Conservation (phyloP, 2,329 filamentous ascomycete species). For the Alternaria ventricosa region DNA sequence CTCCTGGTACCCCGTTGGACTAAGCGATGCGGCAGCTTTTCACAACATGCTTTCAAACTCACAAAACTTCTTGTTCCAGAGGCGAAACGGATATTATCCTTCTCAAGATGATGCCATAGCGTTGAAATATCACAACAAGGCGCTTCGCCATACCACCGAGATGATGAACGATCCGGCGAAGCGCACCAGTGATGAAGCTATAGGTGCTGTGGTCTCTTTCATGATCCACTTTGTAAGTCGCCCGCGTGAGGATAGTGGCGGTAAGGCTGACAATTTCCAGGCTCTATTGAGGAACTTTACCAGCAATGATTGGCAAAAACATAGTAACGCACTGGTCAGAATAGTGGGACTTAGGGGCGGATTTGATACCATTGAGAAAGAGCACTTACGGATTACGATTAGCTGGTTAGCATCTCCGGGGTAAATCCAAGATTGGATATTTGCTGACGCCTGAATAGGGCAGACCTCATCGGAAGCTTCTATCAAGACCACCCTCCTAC, state of each 20-base stretch:
- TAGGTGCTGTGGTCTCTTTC: slow-evolving; percentile 30
- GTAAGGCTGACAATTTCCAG: slow-evolving; percentile 12
- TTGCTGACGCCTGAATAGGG: slow-evolving; percentile 22
- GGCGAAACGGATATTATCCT: slow-evolving; percentile 24
- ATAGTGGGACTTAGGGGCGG: slow-evolving; percentile 35
- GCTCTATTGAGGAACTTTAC: slow-evolving; percentile 28
- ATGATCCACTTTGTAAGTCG: slow-evolving; percentile 37
- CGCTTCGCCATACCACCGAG: slow-evolving; percentile 24
- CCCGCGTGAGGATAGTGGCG: no score
- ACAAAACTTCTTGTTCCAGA: slow-evolving; percentile 33
- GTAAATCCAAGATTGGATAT: neutral
- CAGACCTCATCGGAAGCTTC: slow-evolving; percentile 37
- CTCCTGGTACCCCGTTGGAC: slow-evolving; percentile 36
- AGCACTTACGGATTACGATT: slow-evolving; percentile 35
- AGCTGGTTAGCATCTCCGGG: slow-evolving; percentile 29
- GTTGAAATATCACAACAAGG: slow-evolving; percentile 30
- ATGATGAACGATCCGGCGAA: slow-evolving; percentile 28
- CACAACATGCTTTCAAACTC: slow-evolving; percentile 37
- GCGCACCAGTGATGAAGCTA: slow-evolving; percentile 29
- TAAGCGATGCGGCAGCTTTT: slow-evolving; percentile 29
- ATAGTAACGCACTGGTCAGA: slow-evolving; percentile 30
- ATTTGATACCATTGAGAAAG: slow-evolving; percentile 24
- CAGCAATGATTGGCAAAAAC: slow-evolving; percentile 28
- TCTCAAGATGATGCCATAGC: slow-evolving; percentile 29
- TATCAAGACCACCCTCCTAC: slow-evolving; percentile 36